phyloP scores from a whole-genome alignment of 1,284 basidiomycete genomes.

The Moesziomyces parantarcticus region DNA sequence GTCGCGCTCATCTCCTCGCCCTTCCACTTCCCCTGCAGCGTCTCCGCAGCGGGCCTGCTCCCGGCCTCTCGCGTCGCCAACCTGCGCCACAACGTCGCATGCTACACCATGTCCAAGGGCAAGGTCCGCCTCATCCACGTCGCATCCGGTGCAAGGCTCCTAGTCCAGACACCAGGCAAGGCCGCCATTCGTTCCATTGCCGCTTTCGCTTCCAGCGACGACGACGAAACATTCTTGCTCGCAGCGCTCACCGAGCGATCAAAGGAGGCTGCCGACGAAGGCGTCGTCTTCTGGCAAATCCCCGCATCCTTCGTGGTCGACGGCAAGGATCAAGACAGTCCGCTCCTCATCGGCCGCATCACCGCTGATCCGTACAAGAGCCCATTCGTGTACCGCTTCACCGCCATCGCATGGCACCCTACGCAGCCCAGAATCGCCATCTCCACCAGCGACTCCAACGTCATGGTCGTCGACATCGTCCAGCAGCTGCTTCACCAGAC shows the following conservation, averaged over 20 bases:
- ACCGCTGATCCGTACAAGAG: conserved; percentile 17
- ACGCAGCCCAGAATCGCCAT: conserved; percentile 27
- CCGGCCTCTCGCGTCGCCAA: conserved; percentile 26
- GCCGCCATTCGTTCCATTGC: conserved; percentile 22
- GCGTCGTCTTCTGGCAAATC: conserved; percentile 24
- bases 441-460: conserved; percentile 29
- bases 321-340: conserved; percentile 9
- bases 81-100: conserved; percentile 20
- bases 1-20: conserved; percentile 39
- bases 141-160: conserved; percentile 21
- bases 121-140: conserved; percentile 41
- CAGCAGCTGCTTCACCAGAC: conserved; percentile 13
- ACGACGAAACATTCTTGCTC: conserved; percentile 9
- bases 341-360: conserved; percentile 15
- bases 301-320: conserved; percentile 18
- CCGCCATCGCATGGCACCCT: conserved; percentile 27
- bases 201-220: conserved; percentile 12
- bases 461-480: conserved; percentile 22
- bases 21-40: conserved; percentile 24
- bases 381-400: conserved; percentile 23
- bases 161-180: conserved; percentile 22
- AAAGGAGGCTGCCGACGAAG: conserved; percentile 17
- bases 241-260: conserved; percentile 25
- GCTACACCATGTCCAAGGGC: conserved; percentile 47
- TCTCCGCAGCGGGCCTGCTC: conserved; percentile 15